A percentile compares a stretch with the other conserved stretches of the same genome.
Conservation (phyloP, 352 stramenopile genomes). For the Phytophthora boehmeriae region DNA sequence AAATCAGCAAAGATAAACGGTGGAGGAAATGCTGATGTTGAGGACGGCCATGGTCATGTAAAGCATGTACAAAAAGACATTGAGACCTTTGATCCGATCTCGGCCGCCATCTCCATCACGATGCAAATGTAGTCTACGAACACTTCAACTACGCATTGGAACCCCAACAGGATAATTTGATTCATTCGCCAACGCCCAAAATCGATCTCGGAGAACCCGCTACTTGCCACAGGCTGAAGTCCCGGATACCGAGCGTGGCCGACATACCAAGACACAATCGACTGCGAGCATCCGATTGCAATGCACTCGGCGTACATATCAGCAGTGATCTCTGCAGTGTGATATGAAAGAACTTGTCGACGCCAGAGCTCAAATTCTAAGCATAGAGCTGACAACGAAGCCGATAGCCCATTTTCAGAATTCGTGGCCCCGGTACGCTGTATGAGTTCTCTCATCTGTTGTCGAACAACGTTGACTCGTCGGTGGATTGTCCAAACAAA, state of each 20-base stretch:
- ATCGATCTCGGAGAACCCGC: neutral
- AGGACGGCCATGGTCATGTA: slow-evolving; percentile 24
- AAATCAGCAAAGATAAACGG: slow-evolving; percentile 17
- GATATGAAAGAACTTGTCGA: slow-evolving; percentile 18
- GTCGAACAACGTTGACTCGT: neutral
- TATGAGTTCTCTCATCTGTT: neutral
- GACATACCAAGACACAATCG: slow-evolving; percentile 35
- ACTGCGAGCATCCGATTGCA: slow-evolving; percentile 40
- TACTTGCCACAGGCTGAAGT: neutral
- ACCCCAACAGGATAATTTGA: slow-evolving; percentile 8
- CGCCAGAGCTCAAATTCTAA: slow-evolving; percentile 22
- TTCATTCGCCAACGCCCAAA: slow-evolving; percentile 1
- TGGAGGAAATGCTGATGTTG: slow-evolving; percentile 29
- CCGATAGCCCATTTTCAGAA: too few species aligned
- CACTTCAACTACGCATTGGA: slow-evolving; percentile 22
- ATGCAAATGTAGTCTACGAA: slow-evolving; percentile 23
- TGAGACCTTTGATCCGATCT: slow-evolving; percentile 14
- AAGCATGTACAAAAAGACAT: slow-evolving; percentile 14
- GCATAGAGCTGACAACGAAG: neutral
- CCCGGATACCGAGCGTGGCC: slow-evolving; percentile 26
- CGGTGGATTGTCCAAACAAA: slow-evolving; percentile 9
- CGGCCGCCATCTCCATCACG: slow-evolving; percentile 23
- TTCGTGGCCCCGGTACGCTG: neutral
- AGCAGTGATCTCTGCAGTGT: slow-evolving; percentile 37
- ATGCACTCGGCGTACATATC: slow-evolving; percentile 51